phyloP scores from a whole-genome alignment of 805 yeast genomes.

The Starmerella asiatica region DNA sequence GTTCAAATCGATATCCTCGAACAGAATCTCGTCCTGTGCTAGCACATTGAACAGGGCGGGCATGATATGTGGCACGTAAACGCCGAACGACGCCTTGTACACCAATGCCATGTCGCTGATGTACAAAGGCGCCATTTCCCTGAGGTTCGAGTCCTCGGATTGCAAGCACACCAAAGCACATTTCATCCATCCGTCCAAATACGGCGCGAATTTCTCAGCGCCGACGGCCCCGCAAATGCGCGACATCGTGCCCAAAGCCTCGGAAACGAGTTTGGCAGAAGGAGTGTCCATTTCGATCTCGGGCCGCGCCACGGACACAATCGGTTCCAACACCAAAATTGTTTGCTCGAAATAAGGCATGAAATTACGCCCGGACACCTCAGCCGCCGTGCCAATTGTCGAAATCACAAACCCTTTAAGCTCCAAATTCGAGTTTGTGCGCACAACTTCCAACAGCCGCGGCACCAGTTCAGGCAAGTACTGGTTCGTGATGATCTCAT shows the following conservation, averaged over 20 bases:
- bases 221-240: constrained; percentile 96
- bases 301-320: constrained; percentile 43
- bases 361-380: constrained; percentile 81
- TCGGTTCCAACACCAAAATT: constrained; percentile 68
- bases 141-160: constrained; percentile 67
- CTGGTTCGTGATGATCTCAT: constrained; percentile 60
- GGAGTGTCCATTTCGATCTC: constrained; percentile 65
- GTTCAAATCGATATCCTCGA: constrained; percentile 29
- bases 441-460: constrained; percentile 72
- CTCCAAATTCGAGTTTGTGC: constrained; percentile 43
- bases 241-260: constrained; percentile 84
- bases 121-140: constrained; percentile 91
- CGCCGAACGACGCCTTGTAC: constrained; percentile 78
- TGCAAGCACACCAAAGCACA: constrained; percentile 71
- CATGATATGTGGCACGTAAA: constrained; percentile 67
- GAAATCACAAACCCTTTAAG: constrained; percentile 59
- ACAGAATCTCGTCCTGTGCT: constrained; percentile 64
- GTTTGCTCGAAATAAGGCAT: constrained; percentile 76
- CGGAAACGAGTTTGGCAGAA: constrained; percentile 59
- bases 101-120: constrained; percentile 90
- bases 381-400: constrained; percentile 94
- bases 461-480: constrained; percentile 85
- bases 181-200: constrained; percentile 75
- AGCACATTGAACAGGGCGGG: constrained; percentile 76
- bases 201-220: constrained; percentile 70